Conservation (phyloP, 345 rosid species). For the Euphorbia lathyris region DNA sequence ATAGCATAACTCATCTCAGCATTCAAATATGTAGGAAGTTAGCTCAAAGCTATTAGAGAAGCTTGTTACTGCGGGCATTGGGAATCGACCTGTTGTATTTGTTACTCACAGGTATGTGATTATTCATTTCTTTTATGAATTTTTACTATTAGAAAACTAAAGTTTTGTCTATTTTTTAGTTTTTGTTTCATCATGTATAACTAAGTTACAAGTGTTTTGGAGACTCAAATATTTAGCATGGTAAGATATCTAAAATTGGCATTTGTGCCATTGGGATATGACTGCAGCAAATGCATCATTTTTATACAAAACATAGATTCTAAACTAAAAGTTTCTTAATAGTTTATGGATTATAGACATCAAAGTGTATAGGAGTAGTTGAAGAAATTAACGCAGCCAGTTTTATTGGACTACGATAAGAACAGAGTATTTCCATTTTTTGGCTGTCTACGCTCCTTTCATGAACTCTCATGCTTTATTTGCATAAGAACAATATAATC, state of each 20-base stretch:
- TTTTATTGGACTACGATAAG: not conserved
- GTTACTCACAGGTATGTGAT: slow-evolving; percentile 85
- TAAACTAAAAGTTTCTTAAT: not conserved
- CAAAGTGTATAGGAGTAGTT: not conserved
- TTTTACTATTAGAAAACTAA: too few species aligned
- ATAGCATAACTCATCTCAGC: not conserved
- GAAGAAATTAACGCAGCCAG: not conserved
- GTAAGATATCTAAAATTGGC: not conserved
- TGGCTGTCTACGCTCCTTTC: not conserved
- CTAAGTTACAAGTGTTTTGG: not conserved
- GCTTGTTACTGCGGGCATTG: slow-evolving; percentile 91
- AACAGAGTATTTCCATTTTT: slow-evolving; percentile 6
- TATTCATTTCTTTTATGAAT: not conserved
- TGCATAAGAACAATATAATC: slow-evolving; percentile 2
- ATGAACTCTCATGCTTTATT: not conserved
- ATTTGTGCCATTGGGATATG: not conserved
- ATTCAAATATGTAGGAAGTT: slow-evolving; percentile 65
- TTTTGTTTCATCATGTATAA: not conserved
- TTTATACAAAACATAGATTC: too few species aligned
- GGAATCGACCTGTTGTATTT: slow-evolving; percentile 91
- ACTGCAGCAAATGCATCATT: too few species aligned
- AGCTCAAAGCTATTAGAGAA: slow-evolving; percentile 72
- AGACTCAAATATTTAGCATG: not conserved
- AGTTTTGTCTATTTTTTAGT: not conserved
- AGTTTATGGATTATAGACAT: not conserved